These are phyloP conservation scores for Backusella sp. DNA, from an alignment of 192 early-diverging fungal species.

Conservation along the genomic window DNA sequence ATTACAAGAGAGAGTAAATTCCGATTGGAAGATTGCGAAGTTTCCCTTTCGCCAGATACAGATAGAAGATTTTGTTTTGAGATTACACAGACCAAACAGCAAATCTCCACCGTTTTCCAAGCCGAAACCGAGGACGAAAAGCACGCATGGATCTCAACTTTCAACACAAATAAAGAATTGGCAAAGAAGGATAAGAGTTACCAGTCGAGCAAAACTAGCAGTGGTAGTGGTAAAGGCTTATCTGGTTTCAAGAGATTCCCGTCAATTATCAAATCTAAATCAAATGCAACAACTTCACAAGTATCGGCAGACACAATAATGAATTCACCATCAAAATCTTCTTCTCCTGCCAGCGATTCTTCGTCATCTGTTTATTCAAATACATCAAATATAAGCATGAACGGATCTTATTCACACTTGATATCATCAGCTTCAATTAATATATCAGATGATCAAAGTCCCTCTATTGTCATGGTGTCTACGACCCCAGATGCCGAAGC, in stretches of 20 bases:
- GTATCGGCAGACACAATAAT: not conserved
- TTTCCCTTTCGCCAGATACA: slow-evolving; percentile 27
- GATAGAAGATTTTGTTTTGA: slow-evolving; percentile 76
- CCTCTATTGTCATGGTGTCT: slow-evolving; percentile 23
- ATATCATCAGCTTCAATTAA: slow-evolving; percentile 2
- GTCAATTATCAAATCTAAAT: slow-evolving; percentile 1
- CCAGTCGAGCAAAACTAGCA: not conserved
- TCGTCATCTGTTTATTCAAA: not conserved
- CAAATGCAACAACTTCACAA: slow-evolving; percentile 4
- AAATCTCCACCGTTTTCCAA: slow-evolving; percentile 46
- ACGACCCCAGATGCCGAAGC: slow-evolving; percentile 18
- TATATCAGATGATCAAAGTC: not conserved
- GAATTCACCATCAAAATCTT: not conserved
- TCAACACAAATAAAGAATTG: slow-evolving; percentile 58
- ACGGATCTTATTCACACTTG: not conserved
- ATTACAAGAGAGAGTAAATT: not conserved
- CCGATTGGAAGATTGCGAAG: not conserved
- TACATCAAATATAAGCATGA: not conserved
- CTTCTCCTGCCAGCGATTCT: not conserved
- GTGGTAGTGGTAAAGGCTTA: not conserved
- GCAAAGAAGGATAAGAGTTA: slow-evolving; percentile 4
- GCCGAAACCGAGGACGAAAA: slow-evolving; percentile 74
- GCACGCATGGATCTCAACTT: slow-evolving; percentile 60
- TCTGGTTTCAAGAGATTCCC: not conserved
- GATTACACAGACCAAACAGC: slow-evolving; percentile 24